Evolutionary conservation across 2,329 filamentous ascomycete species (phyloP).

Genomic region (Aspergillus fumigatus): DNA sequence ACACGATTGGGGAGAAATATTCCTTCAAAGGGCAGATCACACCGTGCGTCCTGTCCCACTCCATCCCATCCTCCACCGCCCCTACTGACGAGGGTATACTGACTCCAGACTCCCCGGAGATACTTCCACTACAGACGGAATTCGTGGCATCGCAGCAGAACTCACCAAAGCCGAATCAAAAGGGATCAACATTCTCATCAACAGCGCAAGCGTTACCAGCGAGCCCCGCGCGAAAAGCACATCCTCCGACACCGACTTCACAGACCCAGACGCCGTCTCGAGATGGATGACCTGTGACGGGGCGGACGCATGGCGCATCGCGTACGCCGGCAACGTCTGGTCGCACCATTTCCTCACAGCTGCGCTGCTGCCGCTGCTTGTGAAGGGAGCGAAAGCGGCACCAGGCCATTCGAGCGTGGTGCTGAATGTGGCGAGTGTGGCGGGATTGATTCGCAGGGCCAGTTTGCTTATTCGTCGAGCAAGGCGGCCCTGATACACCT

Average conservation of each 20-base stretch:
- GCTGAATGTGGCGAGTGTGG: slow-evolving; percentile 52
- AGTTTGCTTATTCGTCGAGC: slow-evolving; percentile 49
- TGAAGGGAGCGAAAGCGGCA: slow-evolving; percentile 43
- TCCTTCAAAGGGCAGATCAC: slow-evolving; percentile 41
- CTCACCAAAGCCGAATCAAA: slow-evolving; percentile 49
- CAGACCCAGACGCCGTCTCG: slow-evolving; percentile 7
- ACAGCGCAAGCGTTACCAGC: slow-evolving; percentile 42
- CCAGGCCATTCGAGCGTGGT: slow-evolving; percentile 48
- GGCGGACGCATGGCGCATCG: slow-evolving; percentile 45
- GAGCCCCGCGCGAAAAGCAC: slow-evolving; percentile 46
- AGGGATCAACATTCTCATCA: slow-evolving; percentile 47
- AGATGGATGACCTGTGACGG: slow-evolving; percentile 16
- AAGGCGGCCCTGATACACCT: slow-evolving; percentile 51
- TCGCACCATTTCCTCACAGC: slow-evolving; percentile 51
- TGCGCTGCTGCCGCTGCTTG: slow-evolving; percentile 52
- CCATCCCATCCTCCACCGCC: slow-evolving; percentile 1
- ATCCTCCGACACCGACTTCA: slow-evolving; percentile 10
- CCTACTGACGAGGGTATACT: not conserved
- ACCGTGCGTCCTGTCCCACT: slow-evolving; percentile 25
- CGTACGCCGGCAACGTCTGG: slow-evolving; percentile 50
- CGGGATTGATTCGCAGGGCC: slow-evolving; percentile 46
- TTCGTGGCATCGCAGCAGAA: slow-evolving; percentile 46
- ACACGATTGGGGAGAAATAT: slow-evolving; percentile 45
- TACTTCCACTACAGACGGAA: slow-evolving; percentile 49
- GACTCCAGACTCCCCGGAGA: slow-evolving; percentile 40